Base-by-base conservation (phyloP, 1,139 yeast species). In the Yamadazyma diospyri region DNA sequence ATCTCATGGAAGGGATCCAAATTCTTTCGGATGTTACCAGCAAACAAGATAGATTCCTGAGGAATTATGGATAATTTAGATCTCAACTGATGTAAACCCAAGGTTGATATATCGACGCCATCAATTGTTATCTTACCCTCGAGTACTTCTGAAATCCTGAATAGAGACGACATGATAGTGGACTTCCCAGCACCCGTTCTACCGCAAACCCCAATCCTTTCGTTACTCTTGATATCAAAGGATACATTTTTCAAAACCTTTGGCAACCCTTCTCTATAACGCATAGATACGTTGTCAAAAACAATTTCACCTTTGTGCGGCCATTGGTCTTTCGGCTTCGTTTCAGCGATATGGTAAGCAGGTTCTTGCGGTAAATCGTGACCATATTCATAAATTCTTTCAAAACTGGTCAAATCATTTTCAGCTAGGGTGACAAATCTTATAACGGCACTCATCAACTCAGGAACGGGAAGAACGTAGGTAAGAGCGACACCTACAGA, bases 101-200 rank as follows among this genome's bases (percentile, higher is more conserved):
- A 33, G 0, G 52, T 32, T 13, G 77, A 54, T 33, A 77, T 76
- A 47, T 81, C 83, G 23, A 79, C 47, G 2, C 70, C 83, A 50
- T 81, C 89, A 44, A 82, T 76, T 3, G 50, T 37, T 32, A 81
- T 70, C 13, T 49, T 46, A 6, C 89, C 89, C 0, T 50, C 38
- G 14, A 58, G 48, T 27, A 80, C 53, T 48, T 81, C 88, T 10
- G 71, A 57, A 25, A 82, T 57, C 36, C 92, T 67, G 54, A 76
- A 82, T 35, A 82, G 58, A 0, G 86, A 82, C 17, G 74, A 65
- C 74, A 81, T 77, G 28, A 82, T 77, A 2, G 86, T 76, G 20
- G 83, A 74, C 54, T 82, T 82, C 26, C 92, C 89, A 7, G 89
- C 88, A 37, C 92, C 92, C 1, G 89, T 82, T 51, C 89, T 73